phyloP scores from a whole-genome alignment of 495 filamentous ascomycete genomes.

The Xylaria telfairii region DNA sequence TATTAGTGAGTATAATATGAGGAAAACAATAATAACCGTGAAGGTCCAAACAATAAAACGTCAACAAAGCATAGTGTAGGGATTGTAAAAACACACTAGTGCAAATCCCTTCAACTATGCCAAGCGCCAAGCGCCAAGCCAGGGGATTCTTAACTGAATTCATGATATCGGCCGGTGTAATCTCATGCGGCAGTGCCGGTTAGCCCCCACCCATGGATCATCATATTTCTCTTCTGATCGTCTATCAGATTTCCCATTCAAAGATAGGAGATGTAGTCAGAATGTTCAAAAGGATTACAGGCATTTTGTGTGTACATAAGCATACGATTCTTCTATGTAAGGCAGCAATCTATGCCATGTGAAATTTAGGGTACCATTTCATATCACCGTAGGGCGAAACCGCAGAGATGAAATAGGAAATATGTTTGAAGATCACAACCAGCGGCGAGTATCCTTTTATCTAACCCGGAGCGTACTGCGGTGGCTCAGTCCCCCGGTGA shows the following conservation, averaged over 20 bases:
- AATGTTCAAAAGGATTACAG: not conserved
- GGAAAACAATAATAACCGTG: not conserved
- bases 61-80: not conserved
- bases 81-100: not conserved
- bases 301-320: not conserved
- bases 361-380: not conserved
- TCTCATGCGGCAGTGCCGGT: conserved; percentile 2
- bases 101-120: conserved; percentile 1
- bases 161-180: not conserved
- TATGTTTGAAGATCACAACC: conserved; percentile 9
- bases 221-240: not conserved
- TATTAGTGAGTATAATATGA: not conserved
- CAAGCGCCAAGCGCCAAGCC: conserved; percentile 17
- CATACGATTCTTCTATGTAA: not conserved
- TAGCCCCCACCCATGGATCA: not conserved
- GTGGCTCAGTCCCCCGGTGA: not conserved
- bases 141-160: not conserved
- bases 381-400: not conserved
- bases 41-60: not conserved
- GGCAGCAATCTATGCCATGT: not conserved
- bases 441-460: not conserved
- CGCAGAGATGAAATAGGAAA: conserved; percentile 1
- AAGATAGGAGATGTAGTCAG: not conserved
- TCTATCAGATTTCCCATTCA: not conserved
- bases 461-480: not conserved